A percentile compares a stretch with the other conserved stretches of the same genome.
phyloP scores from a whole-genome alignment of 1,139 yeast genomes.

The Kodamaea plutei region DNA sequence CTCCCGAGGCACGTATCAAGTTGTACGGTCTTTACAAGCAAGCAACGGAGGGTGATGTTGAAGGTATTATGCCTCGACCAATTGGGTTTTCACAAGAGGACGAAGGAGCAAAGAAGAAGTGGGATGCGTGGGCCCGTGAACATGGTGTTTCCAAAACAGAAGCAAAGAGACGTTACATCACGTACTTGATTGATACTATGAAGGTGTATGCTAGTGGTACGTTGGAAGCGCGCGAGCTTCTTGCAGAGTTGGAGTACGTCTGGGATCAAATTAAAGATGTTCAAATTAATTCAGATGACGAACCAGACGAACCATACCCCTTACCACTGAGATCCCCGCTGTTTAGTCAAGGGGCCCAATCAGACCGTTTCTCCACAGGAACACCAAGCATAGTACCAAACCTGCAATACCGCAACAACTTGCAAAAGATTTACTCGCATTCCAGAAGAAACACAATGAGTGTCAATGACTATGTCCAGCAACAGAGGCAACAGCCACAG shows the following conservation, averaged over 20 bases:
- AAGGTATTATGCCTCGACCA: conserved; percentile 64
- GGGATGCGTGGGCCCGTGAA: conserved; percentile 85
- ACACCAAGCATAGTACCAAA: conserved; percentile 35
- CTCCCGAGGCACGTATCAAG: conserved; percentile 64
- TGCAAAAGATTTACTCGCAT: conserved; percentile 44
- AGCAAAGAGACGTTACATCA: conserved; percentile 69
- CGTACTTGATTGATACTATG: conserved; percentile 71
- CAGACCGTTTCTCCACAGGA: conserved; percentile 36
- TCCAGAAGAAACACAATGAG: conserved; percentile 41
- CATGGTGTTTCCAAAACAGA: conserved; percentile 68
- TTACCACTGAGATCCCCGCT: conserved; percentile 38
- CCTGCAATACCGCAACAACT: conserved; percentile 32
- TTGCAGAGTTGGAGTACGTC: conserved; percentile 61
- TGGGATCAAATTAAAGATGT: conserved; percentile 74
- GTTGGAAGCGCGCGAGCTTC: conserved; percentile 60
- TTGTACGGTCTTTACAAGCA: conserved; percentile 83
- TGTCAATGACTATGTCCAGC: conserved; percentile 36
- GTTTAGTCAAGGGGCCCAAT: conserved; percentile 30
- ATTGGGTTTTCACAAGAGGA: conserved; percentile 57
- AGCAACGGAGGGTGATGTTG: conserved; percentile 83
- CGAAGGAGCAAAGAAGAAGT: conserved; percentile 65
- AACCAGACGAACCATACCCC: conserved; percentile 16
- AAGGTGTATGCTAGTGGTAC: conserved; percentile 65
- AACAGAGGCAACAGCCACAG: conserved; percentile 26
- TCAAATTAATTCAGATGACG: conserved; percentile 30